phyloP scores from a whole-genome alignment of 257 asterid genomes.

The Scutellaria galericulata region DNA sequence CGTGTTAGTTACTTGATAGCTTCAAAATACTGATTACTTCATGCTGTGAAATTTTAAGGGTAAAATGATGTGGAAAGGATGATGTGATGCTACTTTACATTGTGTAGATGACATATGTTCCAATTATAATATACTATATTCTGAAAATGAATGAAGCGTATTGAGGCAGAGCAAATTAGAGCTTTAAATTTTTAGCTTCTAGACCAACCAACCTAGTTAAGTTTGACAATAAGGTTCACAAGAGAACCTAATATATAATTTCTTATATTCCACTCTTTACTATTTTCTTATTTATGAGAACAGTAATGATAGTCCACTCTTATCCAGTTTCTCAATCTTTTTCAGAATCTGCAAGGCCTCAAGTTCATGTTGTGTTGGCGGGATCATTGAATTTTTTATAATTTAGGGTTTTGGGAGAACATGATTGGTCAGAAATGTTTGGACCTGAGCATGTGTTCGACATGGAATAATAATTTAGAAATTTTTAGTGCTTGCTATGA shows the following conservation, averaged over 20 bases:
- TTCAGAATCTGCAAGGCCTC: constrained; percentile 27
- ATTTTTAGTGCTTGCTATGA: background rate
- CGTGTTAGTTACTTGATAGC: constrained; percentile 26
- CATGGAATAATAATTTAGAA: background rate
- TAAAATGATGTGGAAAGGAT: constrained; percentile 11
- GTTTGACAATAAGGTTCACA: constrained; percentile 9
- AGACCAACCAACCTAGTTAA: background rate
- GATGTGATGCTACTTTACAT: constrained; percentile 1
- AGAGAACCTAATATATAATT: constrained; percentile 8
- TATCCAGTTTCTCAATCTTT: constrained; percentile 3
- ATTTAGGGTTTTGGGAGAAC: constrained; percentile 22
- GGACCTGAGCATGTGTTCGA: background rate
- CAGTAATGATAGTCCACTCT: background rate
- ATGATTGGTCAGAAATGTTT: constrained; percentile 13
- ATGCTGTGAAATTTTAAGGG: constrained; percentile 16
- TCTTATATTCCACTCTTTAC: background rate
- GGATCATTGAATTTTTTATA: constrained; percentile 2
- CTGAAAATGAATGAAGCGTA: background rate
- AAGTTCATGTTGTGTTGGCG: constrained; percentile 14
- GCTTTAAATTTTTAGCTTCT: background rate
- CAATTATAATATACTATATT: constrained; percentile 6
- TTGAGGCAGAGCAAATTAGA: constrained; percentile 4
- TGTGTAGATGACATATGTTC: constrained; percentile 4
- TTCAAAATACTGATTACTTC: constrained; percentile 14
- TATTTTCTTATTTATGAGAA: no score